phyloP scores from a whole-genome alignment of 2,329 filamentous ascomycete species.

The Aspergillus latus region DNA sequence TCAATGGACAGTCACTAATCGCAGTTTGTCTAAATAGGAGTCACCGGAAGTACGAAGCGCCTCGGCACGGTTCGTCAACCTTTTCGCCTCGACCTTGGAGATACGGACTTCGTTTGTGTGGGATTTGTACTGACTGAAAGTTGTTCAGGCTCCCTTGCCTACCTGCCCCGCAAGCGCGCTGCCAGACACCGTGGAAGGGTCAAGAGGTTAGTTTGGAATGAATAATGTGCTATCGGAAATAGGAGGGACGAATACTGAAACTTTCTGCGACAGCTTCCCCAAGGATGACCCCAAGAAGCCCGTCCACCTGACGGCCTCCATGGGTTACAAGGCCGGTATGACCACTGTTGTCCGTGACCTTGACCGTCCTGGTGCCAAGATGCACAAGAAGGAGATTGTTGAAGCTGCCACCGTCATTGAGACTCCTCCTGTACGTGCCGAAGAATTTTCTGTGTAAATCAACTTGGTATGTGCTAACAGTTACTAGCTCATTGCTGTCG shows the following conservation, averaged over 20 bases:
- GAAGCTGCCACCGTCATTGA: slow-evolving; percentile 86
- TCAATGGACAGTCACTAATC: slow-evolving; percentile 29
- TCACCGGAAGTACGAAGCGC: slow-evolving; percentile 77
- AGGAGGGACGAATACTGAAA: slow-evolving; percentile 29
- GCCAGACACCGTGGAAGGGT: slow-evolving; percentile 95
- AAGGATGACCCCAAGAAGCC: slow-evolving; percentile 99
- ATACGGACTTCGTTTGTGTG: slow-evolving; percentile 31
- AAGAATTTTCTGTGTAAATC: neutral
- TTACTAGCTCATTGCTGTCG: slow-evolving; percentile 94
- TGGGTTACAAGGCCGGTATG: slow-evolving; percentile 99
- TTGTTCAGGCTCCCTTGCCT: slow-evolving; percentile 68
- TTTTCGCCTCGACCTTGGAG: slow-evolving; percentile 50
- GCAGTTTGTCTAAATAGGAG: slow-evolving; percentile 37
- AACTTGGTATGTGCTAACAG: neutral
- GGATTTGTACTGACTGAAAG: slow-evolving; percentile 32
- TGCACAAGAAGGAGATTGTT: slow-evolving; percentile 98
- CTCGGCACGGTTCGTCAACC: slow-evolving; percentile 87
- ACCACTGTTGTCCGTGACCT: slow-evolving; percentile 99
- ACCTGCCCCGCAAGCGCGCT: slow-evolving; percentile 86
- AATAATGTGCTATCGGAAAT: slow-evolving; percentile 5
- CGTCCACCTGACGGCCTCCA: slow-evolving; percentile 94
- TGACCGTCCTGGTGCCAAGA: slow-evolving; percentile 98
- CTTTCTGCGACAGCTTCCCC: slow-evolving; percentile 70
- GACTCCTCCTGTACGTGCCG: slow-evolving; percentile 85
- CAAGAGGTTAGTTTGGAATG: slow-evolving; percentile 74